phyloP scores from a whole-genome alignment of 108 stramenopile genomes.

The Nannochloropsis salina region DNA sequence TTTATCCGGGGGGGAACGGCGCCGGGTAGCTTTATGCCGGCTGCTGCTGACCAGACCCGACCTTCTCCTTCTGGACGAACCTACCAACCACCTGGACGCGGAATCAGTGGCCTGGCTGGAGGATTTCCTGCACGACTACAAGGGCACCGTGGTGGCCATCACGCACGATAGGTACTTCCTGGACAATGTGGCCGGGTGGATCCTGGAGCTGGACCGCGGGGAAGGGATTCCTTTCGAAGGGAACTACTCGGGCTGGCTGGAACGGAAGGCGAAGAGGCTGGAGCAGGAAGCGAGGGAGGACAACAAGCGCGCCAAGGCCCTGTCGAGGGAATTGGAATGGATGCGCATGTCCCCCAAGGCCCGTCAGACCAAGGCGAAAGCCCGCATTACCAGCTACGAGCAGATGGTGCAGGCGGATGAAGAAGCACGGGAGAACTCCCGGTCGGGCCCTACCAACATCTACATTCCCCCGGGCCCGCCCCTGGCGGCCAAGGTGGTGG shows the following conservation, averaged over 20 bases:
- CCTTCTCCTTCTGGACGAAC: constrained; percentile 42
- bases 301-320: constrained; percentile 67
- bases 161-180: constrained; percentile 89
- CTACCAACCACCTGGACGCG: constrained; percentile 37
- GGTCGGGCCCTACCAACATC: constrained; percentile 73
- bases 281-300: constrained; percentile 73
- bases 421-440: constrained; percentile 58
- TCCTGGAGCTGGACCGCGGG: constrained; percentile 87
- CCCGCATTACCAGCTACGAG: constrained; percentile 79
- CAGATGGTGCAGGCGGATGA: constrained; percentile 69
- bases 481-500: constrained; percentile 77
- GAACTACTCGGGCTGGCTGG: constrained; percentile 86
- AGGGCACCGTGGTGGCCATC: constrained; percentile 91
- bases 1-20: constrained; percentile 25
- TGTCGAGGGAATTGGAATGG: constrained; percentile 78
- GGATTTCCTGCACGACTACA: constrained; percentile 69
- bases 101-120: constrained; percentile 48
- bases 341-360: constrained; percentile 83
- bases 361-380: constrained; percentile 69
- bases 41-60: constrained; percentile 36
- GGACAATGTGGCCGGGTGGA: constrained; percentile 89
- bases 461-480: constrained; percentile 89
- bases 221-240: constrained; percentile 85
- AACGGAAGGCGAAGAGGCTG: constrained; percentile 73
- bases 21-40: constrained; percentile 42